phyloP scores from a whole-genome alignment of 805 yeast genomes.

The Saccharomyces eubayanus region DNA sequence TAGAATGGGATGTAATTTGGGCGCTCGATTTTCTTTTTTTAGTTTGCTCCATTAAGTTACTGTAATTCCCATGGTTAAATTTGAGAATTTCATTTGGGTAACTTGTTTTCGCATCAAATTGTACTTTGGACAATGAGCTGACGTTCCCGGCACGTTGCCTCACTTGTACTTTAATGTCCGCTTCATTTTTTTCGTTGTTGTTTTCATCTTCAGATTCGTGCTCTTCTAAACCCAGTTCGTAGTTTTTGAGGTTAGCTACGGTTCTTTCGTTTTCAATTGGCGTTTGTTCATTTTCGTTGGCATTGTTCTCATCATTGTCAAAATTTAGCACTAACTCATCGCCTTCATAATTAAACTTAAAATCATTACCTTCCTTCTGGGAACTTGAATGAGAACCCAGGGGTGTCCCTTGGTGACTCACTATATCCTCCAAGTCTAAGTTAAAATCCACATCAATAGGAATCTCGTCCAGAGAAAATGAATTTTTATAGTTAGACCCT shows the following conservation, averaged over 20 bases:
- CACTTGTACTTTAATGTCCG: neutral
- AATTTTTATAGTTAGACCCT: neutral
- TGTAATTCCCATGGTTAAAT: conserved; percentile 16
- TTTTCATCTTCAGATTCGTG: neutral
- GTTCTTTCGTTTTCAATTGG: conserved; percentile 6
- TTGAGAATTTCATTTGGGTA: conserved; percentile 19
- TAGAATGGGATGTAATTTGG: neutral
- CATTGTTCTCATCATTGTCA: conserved; percentile 6
- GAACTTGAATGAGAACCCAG: conserved; percentile 6
- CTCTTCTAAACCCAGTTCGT: neutral
- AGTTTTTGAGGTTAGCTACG: neutral
- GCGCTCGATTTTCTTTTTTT: conserved; percentile 1
- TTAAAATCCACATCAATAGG: conserved; percentile 25
- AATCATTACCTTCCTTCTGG: conserved; percentile 3
- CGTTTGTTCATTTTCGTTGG: conserved; percentile 4
- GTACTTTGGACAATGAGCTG: neutral
- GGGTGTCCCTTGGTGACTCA: conserved; percentile 22
- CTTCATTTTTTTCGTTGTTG: neutral
- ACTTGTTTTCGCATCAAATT: neutral
- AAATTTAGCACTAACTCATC: conserved; percentile 12
- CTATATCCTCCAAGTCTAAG: conserved; percentile 23
- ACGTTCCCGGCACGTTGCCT: neutral
- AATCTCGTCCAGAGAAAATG: conserved; percentile 12
- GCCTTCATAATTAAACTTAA: conserved; percentile 4
- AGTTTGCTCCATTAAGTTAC: conserved; percentile 14